Conservation (phyloP, 2,329 filamentous ascomycete species). For the Tolypocladium album region DNA sequence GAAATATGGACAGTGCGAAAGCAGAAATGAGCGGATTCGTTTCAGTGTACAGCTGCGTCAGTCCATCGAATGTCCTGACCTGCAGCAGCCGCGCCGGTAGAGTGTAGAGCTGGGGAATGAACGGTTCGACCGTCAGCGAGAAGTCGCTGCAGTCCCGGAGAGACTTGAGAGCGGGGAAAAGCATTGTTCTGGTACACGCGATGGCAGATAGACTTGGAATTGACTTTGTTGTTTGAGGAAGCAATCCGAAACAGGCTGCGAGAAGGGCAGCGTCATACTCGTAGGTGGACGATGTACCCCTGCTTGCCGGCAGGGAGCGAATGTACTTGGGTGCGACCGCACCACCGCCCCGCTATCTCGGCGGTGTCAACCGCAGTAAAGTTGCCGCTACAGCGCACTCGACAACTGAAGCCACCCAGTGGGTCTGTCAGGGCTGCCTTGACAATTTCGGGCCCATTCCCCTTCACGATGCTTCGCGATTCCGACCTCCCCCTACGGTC, state of each 20-base stretch:
- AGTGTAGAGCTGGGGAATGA: slow-evolving; percentile 55
- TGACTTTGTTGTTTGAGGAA: background rate
- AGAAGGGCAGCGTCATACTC: background rate
- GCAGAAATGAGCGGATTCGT: slow-evolving; percentile 81
- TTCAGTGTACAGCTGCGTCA: slow-evolving; percentile 63
- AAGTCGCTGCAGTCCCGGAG: slow-evolving; percentile 70
- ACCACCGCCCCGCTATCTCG: too few species aligned
- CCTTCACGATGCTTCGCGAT: background rate
- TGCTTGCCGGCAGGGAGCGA: background rate
- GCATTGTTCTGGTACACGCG: background rate
- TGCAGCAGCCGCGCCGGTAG: slow-evolving; percentile 56
- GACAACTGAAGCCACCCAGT: background rate
- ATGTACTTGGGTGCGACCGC: background rate
- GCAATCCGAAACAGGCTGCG: background rate
- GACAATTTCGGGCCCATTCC: background rate
- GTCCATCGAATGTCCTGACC: slow-evolving; percentile 45
- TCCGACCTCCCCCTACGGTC: background rate
- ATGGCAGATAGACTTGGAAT: background rate
- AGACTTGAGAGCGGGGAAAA: slow-evolving; percentile 56
- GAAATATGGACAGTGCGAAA: slow-evolving; percentile 57
- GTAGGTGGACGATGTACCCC: background rate
- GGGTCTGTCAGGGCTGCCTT: background rate
- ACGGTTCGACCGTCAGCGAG: slow-evolving; percentile 64
- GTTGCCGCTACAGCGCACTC: background rate
- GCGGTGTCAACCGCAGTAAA: background rate